These are phyloP conservation scores for Penicillium sp. DNA, from an alignment of 2,329 filamentous ascomycete genomes.

Conservation along the genomic window DNA sequence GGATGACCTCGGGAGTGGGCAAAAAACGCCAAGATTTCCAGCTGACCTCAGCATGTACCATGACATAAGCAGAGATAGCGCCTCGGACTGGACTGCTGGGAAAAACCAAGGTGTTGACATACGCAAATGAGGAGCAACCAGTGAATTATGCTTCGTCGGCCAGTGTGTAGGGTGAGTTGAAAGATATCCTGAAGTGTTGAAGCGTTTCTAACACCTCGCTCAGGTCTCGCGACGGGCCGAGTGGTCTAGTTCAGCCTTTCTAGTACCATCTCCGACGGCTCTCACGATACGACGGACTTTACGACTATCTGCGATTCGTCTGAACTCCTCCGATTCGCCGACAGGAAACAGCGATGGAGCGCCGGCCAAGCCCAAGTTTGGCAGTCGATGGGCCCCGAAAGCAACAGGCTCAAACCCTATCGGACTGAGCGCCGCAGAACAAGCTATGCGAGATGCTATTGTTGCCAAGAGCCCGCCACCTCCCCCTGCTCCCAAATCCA, in stretches of 20 bases:
- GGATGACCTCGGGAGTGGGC: too few relatives aligned
- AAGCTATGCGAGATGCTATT: constrained; percentile 33
- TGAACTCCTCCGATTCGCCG: constrained; percentile 30
- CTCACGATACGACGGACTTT: constrained; percentile 36
- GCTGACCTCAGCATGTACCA: too few relatives aligned
- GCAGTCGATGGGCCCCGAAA: constrained; percentile 25
- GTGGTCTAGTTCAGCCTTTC: constrained; percentile 38
- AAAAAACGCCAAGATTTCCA: too few relatives aligned
- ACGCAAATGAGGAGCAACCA: constrained; percentile 9
- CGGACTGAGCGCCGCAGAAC: constrained; percentile 35
- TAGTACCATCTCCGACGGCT: constrained; percentile 22
- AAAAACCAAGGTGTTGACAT: too few relatives aligned
- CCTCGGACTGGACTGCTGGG: too few relatives aligned
- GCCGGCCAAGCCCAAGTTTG: constrained; percentile 30
- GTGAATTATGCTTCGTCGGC: constrained; percentile 38
- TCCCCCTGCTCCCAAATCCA: background rate
- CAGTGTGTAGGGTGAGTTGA: constrained; percentile 33
- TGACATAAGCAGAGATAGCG: too few relatives aligned
- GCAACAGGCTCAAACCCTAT: constrained; percentile 20
- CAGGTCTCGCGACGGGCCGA: constrained; percentile 44
- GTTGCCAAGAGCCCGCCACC: constrained; percentile 17
- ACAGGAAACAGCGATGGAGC: constrained; percentile 23
- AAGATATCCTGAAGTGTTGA: background rate
- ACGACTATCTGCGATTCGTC: constrained; percentile 29
- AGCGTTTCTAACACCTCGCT: background rate